These are phyloP conservation scores for Chlamydomonas sp. DNA, from an alignment of 139 green algal species.

Conservation along the genomic window DNA sequence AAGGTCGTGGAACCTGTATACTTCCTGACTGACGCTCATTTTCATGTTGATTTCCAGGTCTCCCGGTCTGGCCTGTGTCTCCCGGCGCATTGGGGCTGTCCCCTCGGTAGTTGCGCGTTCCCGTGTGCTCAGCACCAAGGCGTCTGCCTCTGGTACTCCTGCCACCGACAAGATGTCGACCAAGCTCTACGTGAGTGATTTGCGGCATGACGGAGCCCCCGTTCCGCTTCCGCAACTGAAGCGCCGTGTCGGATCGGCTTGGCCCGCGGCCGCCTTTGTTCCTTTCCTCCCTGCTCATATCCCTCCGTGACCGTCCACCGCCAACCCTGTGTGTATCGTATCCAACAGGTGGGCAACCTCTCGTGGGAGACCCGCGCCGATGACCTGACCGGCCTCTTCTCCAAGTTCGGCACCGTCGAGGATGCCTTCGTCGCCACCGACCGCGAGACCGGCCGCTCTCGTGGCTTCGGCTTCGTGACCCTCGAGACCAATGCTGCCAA, in stretches of 20 bases:
- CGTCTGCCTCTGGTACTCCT: background rate
- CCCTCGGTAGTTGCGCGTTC: too few species aligned
- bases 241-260: background rate
- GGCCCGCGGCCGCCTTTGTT: background rate
- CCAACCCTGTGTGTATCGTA: background rate
- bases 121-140: too few species aligned
- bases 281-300: background rate
- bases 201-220: background rate
- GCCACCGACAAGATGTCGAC: slow-evolving; percentile 9
- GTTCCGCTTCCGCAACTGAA: background rate
- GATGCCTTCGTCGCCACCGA: slow-evolving; percentile 68
- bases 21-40: too few species aligned
- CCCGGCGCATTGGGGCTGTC: too few species aligned
- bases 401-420: slow-evolving; percentile 66
- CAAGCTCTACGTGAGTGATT: slow-evolving; percentile 38
- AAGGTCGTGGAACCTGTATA: too few species aligned
- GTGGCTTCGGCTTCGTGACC: slow-evolving; percentile 84
- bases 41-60: too few species aligned
- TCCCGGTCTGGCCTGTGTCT: too few species aligned
- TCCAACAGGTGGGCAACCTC: slow-evolving; percentile 71
- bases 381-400: slow-evolving; percentile 69
- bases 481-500: slow-evolving; percentile 54
- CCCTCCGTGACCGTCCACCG: background rate
- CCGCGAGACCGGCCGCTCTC: slow-evolving; percentile 72
- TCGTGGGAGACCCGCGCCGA: slow-evolving; percentile 68